Conservation (phyloP, 805 yeast species). For the Wickerhamiella sergipiensis region DNA sequence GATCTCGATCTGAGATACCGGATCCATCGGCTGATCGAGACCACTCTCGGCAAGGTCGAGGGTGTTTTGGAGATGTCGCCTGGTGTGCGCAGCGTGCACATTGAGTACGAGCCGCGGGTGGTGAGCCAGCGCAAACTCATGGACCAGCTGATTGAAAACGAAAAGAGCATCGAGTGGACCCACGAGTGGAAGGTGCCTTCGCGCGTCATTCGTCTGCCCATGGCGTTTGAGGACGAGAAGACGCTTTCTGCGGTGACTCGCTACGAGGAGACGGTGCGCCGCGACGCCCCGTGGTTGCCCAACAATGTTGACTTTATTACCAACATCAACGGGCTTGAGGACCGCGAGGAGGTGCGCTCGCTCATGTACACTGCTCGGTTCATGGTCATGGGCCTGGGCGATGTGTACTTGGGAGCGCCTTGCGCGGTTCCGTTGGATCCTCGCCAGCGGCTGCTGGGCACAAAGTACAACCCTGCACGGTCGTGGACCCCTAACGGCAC, state of each 20-base stretch:
- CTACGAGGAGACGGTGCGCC: constrained; percentile 84
- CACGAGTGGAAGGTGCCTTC: constrained; percentile 73
- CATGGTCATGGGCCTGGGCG: constrained; percentile 90
- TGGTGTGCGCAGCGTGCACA: constrained; percentile 88
- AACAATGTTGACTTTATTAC: constrained; percentile 94
- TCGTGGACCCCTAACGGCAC: constrained; percentile 94
- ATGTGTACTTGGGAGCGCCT: constrained; percentile 95
- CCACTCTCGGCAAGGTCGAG: constrained; percentile 47
- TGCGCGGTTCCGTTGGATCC: constrained; percentile 98
- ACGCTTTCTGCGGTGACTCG: constrained; percentile 82
- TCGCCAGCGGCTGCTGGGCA: constrained; percentile 79
- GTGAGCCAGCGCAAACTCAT: constrained; percentile 52
- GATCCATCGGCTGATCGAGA: constrained; percentile 65
- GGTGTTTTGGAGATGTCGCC: constrained; percentile 95
- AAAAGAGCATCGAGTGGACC: constrained; percentile 43
- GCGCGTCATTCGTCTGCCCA: constrained; percentile 70
- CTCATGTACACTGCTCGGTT: constrained; percentile 82
- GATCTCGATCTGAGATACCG: constrained; percentile 78
- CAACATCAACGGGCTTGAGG: constrained; percentile 60
- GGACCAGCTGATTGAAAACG: constrained; percentile 55
- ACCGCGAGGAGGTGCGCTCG: constrained; percentile 60
- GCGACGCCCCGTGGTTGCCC: constrained; percentile 95
- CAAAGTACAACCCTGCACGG: constrained; percentile 93
- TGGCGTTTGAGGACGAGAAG: constrained; percentile 90
- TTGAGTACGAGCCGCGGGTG: constrained; percentile 59